Percentiles rank a stretch among this genome's conserved stretches.
Evolutionary conservation across 2,329 filamentous ascomycete species (phyloP).

Genomic region (Bipolaris cookei): DNA sequence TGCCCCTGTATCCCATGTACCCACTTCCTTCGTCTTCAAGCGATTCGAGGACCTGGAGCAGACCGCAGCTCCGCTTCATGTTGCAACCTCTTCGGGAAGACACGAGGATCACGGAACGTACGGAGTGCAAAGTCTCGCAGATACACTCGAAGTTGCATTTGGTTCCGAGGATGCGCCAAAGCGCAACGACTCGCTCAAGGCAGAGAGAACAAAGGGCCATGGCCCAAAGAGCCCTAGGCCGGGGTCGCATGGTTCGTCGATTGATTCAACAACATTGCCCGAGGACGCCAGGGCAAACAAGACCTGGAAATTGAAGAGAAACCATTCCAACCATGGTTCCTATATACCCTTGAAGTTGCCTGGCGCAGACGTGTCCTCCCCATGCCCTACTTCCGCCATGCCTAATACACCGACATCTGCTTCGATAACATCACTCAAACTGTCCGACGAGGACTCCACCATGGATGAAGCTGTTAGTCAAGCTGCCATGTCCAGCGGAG

Average conservation of each 20-base stretch:
- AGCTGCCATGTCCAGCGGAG: conserved; percentile 59
- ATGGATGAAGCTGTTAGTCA: conserved; percentile 63
- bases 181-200: conserved; percentile 34
- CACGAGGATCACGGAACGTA: conserved; percentile 56
- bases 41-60: conserved; percentile 59
- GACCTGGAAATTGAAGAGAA: conserved; percentile 29
- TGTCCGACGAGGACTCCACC: conserved; percentile 64
- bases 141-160: conserved; percentile 56
- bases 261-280: conserved; percentile 21
- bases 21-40: conserved; percentile 66
- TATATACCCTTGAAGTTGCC: conserved; percentile 37
- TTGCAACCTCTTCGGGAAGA: conserved; percentile 24
- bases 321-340: conserved; percentile 29
- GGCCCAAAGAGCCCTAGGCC: conserved; percentile 37
- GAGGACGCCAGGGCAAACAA: conserved; percentile 31
- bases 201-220: conserved; percentile 36
- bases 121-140: conserved; percentile 64
- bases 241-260: conserved; percentile 33
- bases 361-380: conserved; percentile 44
- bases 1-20: conserved; percentile 46
- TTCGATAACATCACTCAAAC: conserved; percentile 63
- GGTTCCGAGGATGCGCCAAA: conserved; percentile 33
- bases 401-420: conserved; percentile 66
- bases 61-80: conserved; percentile 34
- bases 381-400: conserved; percentile 57